Conservation (phyloP, 345 rosid species). For the Eucalyptus virginea region DNA sequence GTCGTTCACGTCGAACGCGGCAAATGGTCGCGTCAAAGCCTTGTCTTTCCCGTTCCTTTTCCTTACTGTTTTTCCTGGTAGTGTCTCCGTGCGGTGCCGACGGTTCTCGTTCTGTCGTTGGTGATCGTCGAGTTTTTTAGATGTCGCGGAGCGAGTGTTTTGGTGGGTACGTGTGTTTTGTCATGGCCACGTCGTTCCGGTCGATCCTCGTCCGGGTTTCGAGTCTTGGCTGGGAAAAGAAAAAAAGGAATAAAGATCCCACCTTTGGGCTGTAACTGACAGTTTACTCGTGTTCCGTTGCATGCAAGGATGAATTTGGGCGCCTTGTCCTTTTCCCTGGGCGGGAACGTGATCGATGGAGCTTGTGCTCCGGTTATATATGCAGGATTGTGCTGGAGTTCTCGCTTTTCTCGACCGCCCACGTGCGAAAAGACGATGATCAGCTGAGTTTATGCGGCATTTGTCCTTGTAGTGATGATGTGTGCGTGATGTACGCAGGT, state of each 20-base stretch:
- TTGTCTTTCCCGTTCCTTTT: background rate
- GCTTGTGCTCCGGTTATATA: background rate
- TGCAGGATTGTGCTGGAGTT: background rate
- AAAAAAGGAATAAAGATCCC: background rate
- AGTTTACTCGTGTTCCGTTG: background rate
- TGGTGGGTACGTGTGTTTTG: background rate
- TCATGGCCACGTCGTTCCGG: background rate
- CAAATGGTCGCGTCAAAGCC: background rate
- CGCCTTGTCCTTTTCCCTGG: background rate
- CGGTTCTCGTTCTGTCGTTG: background rate
- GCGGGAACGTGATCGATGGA: background rate
- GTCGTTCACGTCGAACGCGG: background rate
- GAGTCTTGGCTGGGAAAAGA: background rate
- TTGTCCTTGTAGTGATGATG: background rate
- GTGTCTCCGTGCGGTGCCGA: background rate
- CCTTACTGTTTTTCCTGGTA: background rate
- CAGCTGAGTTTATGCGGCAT: background rate
- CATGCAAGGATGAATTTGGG: background rate
- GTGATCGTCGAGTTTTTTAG: background rate
- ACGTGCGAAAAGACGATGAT: background rate
- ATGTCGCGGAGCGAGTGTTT: background rate
- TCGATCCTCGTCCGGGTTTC: background rate
- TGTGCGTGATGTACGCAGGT: constrained; percentile 16
- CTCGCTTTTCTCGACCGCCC: background rate
- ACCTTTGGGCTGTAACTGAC: background rate